Evolutionary conservation across 192 early-diverging fungal genomes (phyloP), one percentile per base, ranked within the genome.

Genomic region (Martensiomyces pterosporus): DNA sequence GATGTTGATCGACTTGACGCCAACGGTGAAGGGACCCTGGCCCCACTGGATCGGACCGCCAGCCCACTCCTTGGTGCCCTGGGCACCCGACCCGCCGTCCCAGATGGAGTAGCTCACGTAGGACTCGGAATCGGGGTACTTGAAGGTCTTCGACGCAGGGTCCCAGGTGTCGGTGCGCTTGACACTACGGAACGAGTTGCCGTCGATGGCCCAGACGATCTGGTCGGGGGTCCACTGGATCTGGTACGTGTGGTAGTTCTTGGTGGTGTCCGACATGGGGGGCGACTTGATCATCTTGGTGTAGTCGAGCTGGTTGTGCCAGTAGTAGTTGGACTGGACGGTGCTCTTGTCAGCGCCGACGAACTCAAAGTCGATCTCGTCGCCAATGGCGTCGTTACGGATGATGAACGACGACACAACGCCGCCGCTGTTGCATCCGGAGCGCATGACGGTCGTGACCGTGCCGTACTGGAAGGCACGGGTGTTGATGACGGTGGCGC

Each of bases 351-450:
- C 55, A 10, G 58, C 52, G 4, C 82, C 82, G 25, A 83, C 79
- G 49, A 70, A 67, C 68, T 83, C 82, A 54, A 76, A 83, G 52
- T 81, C 80, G 25, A 83, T 78, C 59, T 83, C 82, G 35, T 83
- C 80, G 15, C 77, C 77, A 12, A 66, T 22, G 15, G 60, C 27
- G 14, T 65, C 63, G 62, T 79, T 77, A 32, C 69, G 72, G 58
- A 71, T 71, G 46, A 84, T 80, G 41, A 81, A 77, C 15, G 80
- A 76, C 29, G 79, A 77, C 19, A 84, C 79, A 13, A 80, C 80
- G 15, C 80, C 80, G 16, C 55, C 67, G 18, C 65, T 58, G 1
- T 37, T 38, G 13, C 62, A 70, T 24, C 73, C 82, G 0, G 78
- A 73, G 52, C 74, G 67, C 53, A 82, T 76, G 25, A 68, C 69